Percentiles rank a stretch among this genome's conserved stretches.
These are phyloP conservation scores for Hymenoscyphus fructigenus DNA, from an alignment of 2,329 filamentous ascomycete genomes.

Conservation along the genomic window DNA sequence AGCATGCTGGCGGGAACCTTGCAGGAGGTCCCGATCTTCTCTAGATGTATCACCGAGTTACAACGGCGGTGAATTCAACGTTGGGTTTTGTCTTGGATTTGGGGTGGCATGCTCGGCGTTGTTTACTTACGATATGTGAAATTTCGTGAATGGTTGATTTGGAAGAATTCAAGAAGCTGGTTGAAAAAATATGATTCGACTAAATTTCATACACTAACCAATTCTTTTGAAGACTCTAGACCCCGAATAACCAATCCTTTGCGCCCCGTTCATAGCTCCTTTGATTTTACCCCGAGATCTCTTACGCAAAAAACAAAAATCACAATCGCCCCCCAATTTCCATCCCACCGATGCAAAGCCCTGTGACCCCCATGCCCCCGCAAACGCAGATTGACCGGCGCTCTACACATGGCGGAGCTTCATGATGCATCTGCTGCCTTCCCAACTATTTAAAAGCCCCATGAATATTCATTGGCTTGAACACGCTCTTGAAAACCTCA, in stretches of 20 bases:
- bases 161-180: too few species aligned
- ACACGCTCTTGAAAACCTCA: constrained; percentile 54
- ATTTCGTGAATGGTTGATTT: not conserved
- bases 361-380: not conserved
- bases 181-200: not conserved
- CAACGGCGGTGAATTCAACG: constrained; percentile 3
- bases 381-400: not conserved
- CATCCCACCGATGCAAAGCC: not conserved
- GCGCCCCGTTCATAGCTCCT: not conserved
- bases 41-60: not conserved
- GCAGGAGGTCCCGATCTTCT: not conserved
- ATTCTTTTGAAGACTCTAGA: not conserved
- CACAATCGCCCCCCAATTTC: constrained; percentile 1
- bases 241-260: not conserved
- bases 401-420: not conserved
- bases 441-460: constrained; percentile 28
- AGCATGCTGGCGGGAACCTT: not conserved
- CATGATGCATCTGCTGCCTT: not conserved
- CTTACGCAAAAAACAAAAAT: not conserved
- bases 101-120: not conserved
- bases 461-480: constrained; percentile 45
- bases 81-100: not conserved
- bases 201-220: not conserved
- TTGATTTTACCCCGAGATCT: not conserved
- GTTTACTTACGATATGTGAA: not conserved